Conservation (phyloP, 2,329 filamentous ascomycete genomes). For the Eutypa lata region DNA sequence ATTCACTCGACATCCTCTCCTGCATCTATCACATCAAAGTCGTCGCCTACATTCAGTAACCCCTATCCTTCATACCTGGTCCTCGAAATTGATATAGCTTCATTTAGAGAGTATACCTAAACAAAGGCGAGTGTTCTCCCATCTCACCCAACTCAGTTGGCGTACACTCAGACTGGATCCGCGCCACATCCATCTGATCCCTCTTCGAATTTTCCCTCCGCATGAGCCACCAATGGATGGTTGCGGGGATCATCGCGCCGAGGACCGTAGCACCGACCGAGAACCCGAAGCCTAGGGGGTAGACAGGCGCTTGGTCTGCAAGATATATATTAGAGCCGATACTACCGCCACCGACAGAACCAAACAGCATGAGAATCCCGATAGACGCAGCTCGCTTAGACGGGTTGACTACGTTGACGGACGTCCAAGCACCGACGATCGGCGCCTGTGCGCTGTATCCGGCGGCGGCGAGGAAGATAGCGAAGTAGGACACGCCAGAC, state of each 20-base stretch:
- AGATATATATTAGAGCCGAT: conserved; percentile 20
- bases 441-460: conserved; percentile 14
- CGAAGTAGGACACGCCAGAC: conserved; percentile 18
- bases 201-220: conserved; percentile 7
- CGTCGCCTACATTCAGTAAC: no score
- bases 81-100: no score
- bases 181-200: conserved; percentile 4
- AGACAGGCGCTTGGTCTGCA: conserved; percentile 14
- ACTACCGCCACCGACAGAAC: conserved; percentile 9
- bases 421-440: conserved; percentile 10
- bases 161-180: conserved; percentile 5
- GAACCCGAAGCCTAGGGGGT: conserved; percentile 16
- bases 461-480: conserved; percentile 18
- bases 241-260: conserved; percentile 11
- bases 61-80: no score
- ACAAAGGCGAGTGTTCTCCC: conserved; percentile 14
- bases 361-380: conserved; percentile 15
- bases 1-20: no score
- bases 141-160: conserved; percentile 8
- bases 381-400: conserved; percentile 20
- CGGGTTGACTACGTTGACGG: conserved; percentile 16
- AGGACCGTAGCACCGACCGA: conserved; percentile 12
- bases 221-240: conserved; percentile 10
- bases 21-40: no score
- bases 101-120: conserved; percentile 24